phyloP scores from a whole-genome alignment of 352 stramenopile species.

The Achlya hypogyna region DNA sequence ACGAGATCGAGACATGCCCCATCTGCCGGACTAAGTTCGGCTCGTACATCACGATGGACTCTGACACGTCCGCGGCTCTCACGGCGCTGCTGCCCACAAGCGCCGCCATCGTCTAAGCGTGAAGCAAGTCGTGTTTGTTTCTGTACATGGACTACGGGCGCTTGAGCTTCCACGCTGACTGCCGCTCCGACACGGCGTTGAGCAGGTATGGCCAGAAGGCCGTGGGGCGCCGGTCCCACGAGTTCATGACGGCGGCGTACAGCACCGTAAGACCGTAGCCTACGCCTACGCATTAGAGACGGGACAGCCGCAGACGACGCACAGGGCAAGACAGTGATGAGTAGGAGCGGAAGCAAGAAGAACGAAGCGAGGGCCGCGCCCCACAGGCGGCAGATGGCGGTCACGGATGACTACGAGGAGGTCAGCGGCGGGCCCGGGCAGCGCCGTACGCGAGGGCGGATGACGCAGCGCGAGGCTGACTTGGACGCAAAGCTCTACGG shows the following conservation, averaged over 20 bases:
- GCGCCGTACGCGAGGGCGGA: not conserved
- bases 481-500: not conserved
- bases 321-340: conserved; percentile 74
- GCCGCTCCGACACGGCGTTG: not conserved
- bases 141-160: not conserved
- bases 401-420: conserved; percentile 39
- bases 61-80: not conserved
- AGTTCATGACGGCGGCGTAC: not conserved
- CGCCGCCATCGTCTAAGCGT: not conserved
- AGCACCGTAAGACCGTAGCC: not conserved
- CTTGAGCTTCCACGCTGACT: not conserved
- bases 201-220: not conserved
- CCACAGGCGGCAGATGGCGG: conserved; percentile 64
- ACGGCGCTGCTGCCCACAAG: not conserved
- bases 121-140: not conserved
- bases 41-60: conserved; percentile 29
- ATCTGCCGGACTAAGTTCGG: conserved; percentile 55
- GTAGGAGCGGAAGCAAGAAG: conserved; percentile 59
- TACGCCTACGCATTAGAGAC: too few species aligned
- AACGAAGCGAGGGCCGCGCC: conserved; percentile 51
- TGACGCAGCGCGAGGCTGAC: conserved; percentile 23
- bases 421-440: not conserved
- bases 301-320: too few species aligned
- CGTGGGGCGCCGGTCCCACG: not conserved
- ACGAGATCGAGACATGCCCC: conserved; percentile 62